Evolutionary conservation across 2,329 filamentous ascomycete species (phyloP).

Genomic region (Verticillium klebahnii): DNA sequence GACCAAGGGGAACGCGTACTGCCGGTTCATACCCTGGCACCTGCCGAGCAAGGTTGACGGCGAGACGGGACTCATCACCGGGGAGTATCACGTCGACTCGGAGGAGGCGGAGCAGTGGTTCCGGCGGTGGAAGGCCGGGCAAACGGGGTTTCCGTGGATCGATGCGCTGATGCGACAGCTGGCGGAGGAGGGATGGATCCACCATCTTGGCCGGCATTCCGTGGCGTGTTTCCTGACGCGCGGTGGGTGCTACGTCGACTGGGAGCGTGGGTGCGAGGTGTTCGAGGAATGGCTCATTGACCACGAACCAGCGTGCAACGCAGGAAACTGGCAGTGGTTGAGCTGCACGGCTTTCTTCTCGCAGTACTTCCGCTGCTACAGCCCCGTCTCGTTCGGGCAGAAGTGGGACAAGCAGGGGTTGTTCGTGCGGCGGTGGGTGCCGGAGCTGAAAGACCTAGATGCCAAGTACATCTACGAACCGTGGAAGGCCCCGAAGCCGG

Average conservation of each 20-base stretch:
- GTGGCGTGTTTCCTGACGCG: slow-evolving; percentile 78
- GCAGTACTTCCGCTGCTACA: slow-evolving; percentile 68
- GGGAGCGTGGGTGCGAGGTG: slow-evolving; percentile 74
- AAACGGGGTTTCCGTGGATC: slow-evolving; percentile 76
- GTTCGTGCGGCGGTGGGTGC: slow-evolving; percentile 62
- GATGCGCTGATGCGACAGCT: slow-evolving; percentile 77
- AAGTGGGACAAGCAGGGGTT: slow-evolving; percentile 69
- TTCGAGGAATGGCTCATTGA: slow-evolving; percentile 75
- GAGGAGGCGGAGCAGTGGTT: slow-evolving; percentile 61
- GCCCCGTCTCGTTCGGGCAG: slow-evolving; percentile 65
- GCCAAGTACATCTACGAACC: slow-evolving; percentile 76
- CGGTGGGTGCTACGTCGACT: slow-evolving; percentile 72
- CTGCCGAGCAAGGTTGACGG: slow-evolving; percentile 55
- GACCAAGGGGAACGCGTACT: slow-evolving; percentile 59
- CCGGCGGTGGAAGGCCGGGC: slow-evolving; percentile 61
- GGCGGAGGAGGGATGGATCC: slow-evolving; percentile 69
- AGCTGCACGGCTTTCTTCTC: slow-evolving; percentile 70
- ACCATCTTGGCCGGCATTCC: slow-evolving; percentile 72
- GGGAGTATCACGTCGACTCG: slow-evolving; percentile 60
- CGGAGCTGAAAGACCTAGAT: slow-evolving; percentile 58
- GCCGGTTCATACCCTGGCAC: slow-evolving; percentile 77
- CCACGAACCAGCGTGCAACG: slow-evolving; percentile 69
- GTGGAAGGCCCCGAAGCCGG: slow-evolving; percentile 65
- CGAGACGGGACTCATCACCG: slow-evolving; percentile 43
- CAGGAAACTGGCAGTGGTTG: slow-evolving; percentile 76